Evolutionary conservation across 169 alveolate species (phyloP).

Genomic region (Plasmodium vivax): DNA sequence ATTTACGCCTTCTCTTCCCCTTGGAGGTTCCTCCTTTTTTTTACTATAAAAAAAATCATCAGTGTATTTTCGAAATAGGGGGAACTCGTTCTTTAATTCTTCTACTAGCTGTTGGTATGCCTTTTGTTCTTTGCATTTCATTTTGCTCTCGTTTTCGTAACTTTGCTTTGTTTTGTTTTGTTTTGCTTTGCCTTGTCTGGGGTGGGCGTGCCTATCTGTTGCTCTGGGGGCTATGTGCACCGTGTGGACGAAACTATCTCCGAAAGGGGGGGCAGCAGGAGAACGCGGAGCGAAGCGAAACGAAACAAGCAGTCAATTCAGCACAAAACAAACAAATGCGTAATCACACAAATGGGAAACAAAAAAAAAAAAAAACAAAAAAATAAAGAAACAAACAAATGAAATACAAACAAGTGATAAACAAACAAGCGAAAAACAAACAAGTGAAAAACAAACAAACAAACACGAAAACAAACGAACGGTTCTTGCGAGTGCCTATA

Average conservation of each 20-base stretch:
- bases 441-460: background rate
- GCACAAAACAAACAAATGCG: background rate
- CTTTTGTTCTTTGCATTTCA: constrained; percentile 18
- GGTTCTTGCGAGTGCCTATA: background rate
- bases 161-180: background rate
- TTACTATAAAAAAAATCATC: constrained; percentile 51
- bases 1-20: background rate
- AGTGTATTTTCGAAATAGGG: constrained; percentile 30
- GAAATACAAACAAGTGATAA: no score
- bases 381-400: background rate
- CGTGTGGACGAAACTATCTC: background rate
- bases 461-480: background rate
- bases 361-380: background rate
- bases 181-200: no score
- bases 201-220: background rate
- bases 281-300: background rate
- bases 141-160: constrained; percentile 25
- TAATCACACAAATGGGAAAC: background rate
- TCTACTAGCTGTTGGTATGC: constrained; percentile 36
- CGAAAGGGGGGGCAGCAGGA: background rate
- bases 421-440: background rate
- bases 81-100: constrained; percentile 56
- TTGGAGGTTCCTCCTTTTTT: constrained; percentile 8
- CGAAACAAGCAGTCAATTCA: background rate
- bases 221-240: background rate